These are phyloP conservation scores for Inga laurina DNA, from an alignment of 306 rosid genomes.

Conservation along the genomic window DNA sequence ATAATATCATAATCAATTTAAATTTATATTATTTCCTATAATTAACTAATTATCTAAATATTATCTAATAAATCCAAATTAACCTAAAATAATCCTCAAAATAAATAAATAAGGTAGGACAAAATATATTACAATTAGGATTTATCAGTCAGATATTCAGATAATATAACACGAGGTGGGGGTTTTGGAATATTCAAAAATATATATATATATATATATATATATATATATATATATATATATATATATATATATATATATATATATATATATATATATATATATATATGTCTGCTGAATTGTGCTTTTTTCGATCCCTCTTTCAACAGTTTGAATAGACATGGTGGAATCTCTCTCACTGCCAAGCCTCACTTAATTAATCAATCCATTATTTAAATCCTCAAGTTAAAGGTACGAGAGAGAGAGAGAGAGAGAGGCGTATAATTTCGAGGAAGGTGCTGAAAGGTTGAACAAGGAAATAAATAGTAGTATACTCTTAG, in stretches of 20 bases:
- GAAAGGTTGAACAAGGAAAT: constrained; percentile 32
- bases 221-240: too few relatives aligned
- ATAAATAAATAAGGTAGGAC: too few relatives aligned
- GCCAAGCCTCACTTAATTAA: neutral
- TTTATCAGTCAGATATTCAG: too few relatives aligned
- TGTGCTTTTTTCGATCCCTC: neutral
- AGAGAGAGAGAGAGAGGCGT: neutral
- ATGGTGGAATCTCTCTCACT: neutral
- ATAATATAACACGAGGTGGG: neutral
- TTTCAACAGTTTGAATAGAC: neutral
- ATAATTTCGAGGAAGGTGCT: constrained; percentile 49
- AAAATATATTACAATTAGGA: too few relatives aligned
- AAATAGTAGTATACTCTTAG: neutral
- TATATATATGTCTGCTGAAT: neutral
- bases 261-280: too few relatives aligned
- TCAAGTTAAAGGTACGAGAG: neutral
- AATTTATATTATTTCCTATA: too few relatives aligned
- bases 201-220: too few relatives aligned
- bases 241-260: too few relatives aligned
- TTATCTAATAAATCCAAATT: too few relatives aligned
- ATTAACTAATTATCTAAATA: too few relatives aligned
- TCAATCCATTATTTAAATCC: neutral
- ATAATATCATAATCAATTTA: too few relatives aligned
- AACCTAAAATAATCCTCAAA: too few relatives aligned
- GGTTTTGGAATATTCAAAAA: neutral